Conservation (phyloP, 1,139 yeast species). For the Geotrichum bryndzae region DNA sequence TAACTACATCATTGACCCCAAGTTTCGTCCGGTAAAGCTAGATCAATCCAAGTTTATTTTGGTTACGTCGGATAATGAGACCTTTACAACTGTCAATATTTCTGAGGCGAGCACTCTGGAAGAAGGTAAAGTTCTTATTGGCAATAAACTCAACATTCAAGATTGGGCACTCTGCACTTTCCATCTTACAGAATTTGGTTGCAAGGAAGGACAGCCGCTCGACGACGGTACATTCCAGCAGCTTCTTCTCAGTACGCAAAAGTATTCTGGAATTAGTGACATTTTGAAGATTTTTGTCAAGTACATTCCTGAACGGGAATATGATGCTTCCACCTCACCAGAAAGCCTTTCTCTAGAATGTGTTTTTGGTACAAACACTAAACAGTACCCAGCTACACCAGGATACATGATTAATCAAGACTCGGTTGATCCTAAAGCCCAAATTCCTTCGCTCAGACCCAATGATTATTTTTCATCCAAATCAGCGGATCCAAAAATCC, state of each 20-base stretch:
- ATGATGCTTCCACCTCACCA: slow-evolving; percentile 19
- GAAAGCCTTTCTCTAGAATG: slow-evolving; percentile 21
- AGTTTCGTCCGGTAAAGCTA: slow-evolving; percentile 7
- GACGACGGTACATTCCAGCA: slow-evolving; percentile 46
- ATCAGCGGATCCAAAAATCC: slow-evolving; percentile 4
- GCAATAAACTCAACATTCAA: slow-evolving; percentile 40
- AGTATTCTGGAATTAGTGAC: slow-evolving; percentile 19
- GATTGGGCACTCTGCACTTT: slow-evolving; percentile 43
- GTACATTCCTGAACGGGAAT: background rate
- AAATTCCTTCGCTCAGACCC: slow-evolving; percentile 10
- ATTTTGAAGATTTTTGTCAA: slow-evolving; percentile 28
- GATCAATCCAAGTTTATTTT: slow-evolving; percentile 39
- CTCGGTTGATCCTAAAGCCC: slow-evolving; percentile 6
- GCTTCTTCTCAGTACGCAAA: slow-evolving; percentile 19
- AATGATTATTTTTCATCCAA: slow-evolving; percentile 15
- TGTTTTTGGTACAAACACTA: slow-evolving; percentile 10
- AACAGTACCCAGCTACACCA: slow-evolving; percentile 29
- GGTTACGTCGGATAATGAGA: slow-evolving; percentile 54
- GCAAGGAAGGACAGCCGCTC: slow-evolving; percentile 57
- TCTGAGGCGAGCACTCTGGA: slow-evolving; percentile 33
- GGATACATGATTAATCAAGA: slow-evolving; percentile 27
- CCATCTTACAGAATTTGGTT: slow-evolving; percentile 68
- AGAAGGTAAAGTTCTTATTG: slow-evolving; percentile 39
- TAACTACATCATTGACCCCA: slow-evolving; percentile 4
- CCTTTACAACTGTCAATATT: slow-evolving; percentile 46